Conservation (phyloP, 2,329 filamentous ascomycete species). For the Hypoxylon sp. region DNA sequence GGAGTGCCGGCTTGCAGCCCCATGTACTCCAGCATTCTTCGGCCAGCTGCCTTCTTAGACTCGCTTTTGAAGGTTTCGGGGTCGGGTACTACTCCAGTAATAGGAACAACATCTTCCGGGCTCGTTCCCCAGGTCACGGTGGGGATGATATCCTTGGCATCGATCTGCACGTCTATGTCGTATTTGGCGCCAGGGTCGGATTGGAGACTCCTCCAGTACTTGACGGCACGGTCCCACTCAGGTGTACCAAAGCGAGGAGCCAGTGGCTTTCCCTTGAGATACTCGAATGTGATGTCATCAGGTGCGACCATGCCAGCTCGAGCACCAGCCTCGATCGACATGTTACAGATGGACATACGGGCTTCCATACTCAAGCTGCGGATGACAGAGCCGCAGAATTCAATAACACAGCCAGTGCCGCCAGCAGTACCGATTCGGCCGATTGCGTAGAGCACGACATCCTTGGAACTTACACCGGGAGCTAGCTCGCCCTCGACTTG, state of each 20-base stretch:
- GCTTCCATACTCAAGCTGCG: slow-evolving; percentile 92
- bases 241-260: slow-evolving; percentile 85
- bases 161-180: slow-evolving; percentile 88
- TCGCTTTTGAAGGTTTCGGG: slow-evolving; percentile 87
- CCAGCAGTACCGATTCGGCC: slow-evolving; percentile 94
- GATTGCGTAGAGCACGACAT: slow-evolving; percentile 92
- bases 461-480: slow-evolving; percentile 94
- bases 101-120: slow-evolving; percentile 95
- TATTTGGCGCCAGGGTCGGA: slow-evolving; percentile 91
- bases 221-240: slow-evolving; percentile 89
- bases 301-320: slow-evolving; percentile 97
- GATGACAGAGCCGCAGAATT: slow-evolving; percentile 97
- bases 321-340: slow-evolving; percentile 97
- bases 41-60: slow-evolving; percentile 81
- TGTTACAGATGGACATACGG: slow-evolving; percentile 99
- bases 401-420: slow-evolving; percentile 93
- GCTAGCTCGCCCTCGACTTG: slow-evolving; percentile 92
- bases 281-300: slow-evolving; percentile 93
- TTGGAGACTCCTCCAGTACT: slow-evolving; percentile 88
- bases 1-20: slow-evolving; percentile 85
- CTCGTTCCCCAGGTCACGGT: slow-evolving; percentile 98
- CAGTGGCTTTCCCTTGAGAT: slow-evolving; percentile 90
- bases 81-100: slow-evolving; percentile 89
- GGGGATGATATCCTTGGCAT: slow-evolving; percentile 91
- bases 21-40: slow-evolving; percentile 94